Conservation (phyloP, 2,329 filamentous ascomycete species). For the Talaromyces marneffei region DNA sequence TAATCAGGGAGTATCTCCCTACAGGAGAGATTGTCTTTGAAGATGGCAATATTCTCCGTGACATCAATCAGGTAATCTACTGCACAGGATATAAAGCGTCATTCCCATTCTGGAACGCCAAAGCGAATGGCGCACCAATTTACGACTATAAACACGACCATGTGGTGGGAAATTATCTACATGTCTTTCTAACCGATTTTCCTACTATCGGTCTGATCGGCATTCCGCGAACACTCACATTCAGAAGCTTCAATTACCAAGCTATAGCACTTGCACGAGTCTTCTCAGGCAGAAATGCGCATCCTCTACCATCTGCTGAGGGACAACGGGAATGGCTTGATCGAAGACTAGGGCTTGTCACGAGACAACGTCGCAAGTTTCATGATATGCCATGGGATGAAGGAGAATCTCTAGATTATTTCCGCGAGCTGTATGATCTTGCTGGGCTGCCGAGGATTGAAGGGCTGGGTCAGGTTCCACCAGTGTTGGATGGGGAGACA, state of each 20-base stretch:
- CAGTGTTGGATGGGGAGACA: slow-evolving; percentile 18
- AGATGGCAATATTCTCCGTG: slow-evolving; percentile 46
- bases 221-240: slow-evolving; percentile 42
- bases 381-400: slow-evolving; percentile 20
- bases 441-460: slow-evolving; percentile 19
- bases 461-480: slow-evolving; percentile 17
- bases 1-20: slow-evolving; percentile 42
- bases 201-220: slow-evolving; percentile 49
- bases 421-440: slow-evolving; percentile 17
- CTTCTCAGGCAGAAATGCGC: slow-evolving; percentile 46
- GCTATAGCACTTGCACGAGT: slow-evolving; percentile 54
- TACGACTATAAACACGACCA: slow-evolving; percentile 47
- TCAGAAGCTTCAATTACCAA: slow-evolving; percentile 62
- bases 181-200: slow-evolving; percentile 50
- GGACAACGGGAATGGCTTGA: slow-evolving; percentile 52
- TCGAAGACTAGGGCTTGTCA: slow-evolving; percentile 30
- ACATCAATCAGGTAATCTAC: slow-evolving; percentile 57
- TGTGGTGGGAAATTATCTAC: slow-evolving; percentile 45
- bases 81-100: slow-evolving; percentile 50
- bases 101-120: slow-evolving; percentile 47
- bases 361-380: slow-evolving; percentile 16
- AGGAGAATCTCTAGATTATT: slow-evolving; percentile 18
- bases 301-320: slow-evolving; percentile 39
- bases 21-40: slow-evolving; percentile 47
- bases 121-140: slow-evolving; percentile 42